A percentile compares a stretch with the other conserved stretches of the same genome.
These are phyloP conservation scores for Fusarium sp. DNA, from an alignment of 2,329 filamentous ascomycete genomes.

Conservation along the genomic window DNA sequence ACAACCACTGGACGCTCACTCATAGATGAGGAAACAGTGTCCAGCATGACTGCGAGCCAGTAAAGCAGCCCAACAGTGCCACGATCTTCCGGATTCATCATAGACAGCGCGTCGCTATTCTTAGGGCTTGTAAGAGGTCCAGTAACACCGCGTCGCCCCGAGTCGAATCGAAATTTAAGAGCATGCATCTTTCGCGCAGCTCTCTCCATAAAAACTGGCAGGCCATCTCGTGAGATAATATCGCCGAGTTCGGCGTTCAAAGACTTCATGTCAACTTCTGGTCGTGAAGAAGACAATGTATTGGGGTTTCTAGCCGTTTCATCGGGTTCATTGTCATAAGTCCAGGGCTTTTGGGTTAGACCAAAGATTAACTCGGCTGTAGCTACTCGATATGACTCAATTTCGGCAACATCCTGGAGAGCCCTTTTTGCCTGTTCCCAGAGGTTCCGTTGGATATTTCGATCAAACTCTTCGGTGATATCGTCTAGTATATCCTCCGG, in stretches of 20 bases:
- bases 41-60: conserved; percentile 70
- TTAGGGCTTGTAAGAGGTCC: background rate
- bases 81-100: conserved; percentile 42
- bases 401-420: conserved; percentile 49
- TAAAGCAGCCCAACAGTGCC: conserved; percentile 65
- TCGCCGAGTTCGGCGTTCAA: conserved; percentile 28
- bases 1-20: conserved; percentile 52
- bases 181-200: conserved; percentile 44
- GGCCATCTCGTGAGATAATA: conserved; percentile 40
- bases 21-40: conserved; percentile 67
- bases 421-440: conserved; percentile 53
- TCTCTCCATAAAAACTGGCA: conserved; percentile 40
- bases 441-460: conserved; percentile 49
- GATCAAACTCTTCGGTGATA: conserved; percentile 51
- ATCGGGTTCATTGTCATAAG: conserved; percentile 20
- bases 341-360: conserved; percentile 50
- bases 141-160: conserved; percentile 25
- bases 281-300: background rate
- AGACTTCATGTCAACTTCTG: conserved; percentile 20
- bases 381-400: conserved; percentile 53
- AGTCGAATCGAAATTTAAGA: conserved; percentile 43
- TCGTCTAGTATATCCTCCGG: conserved; percentile 37
- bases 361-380: conserved; percentile 55
- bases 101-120: background rate
- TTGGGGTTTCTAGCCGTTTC: background rate